A percentile compares a stretch with the other conserved stretches of the same genome.
phyloP scores from a whole-genome alignment of 306 rosid genomes.

The Acacia confusa region DNA sequence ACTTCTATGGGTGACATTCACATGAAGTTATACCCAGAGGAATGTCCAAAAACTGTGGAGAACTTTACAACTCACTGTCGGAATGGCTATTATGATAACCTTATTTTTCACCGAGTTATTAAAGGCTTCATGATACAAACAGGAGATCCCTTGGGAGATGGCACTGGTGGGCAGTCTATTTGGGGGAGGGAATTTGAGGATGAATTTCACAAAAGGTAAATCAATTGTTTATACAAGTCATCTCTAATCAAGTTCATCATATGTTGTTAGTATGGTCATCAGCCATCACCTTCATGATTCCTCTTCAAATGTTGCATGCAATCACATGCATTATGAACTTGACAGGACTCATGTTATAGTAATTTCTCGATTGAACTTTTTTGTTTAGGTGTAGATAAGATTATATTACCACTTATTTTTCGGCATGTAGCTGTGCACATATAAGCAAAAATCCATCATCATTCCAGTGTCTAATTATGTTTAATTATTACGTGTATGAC shows the following conservation, averaged over 20 bases:
- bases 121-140: constrained; percentile 98
- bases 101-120: constrained; percentile 92
- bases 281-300: neutral
- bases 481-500: too few species aligned
- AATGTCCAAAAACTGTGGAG: constrained; percentile 98
- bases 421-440: neutral
- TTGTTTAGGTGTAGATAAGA: neutral
- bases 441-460: constrained; percentile 5
- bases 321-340: neutral
- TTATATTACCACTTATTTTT: neutral
- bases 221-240: constrained; percentile 2
- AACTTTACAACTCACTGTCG: constrained; percentile 97
- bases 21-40: constrained; percentile 94
- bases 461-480: neutral
- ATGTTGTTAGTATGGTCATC: neutral
- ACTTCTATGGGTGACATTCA: constrained; percentile 98
- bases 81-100: constrained; percentile 93
- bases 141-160: constrained; percentile 99
- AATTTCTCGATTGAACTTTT: neutral
- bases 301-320: neutral
- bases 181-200: constrained; percentile 99
- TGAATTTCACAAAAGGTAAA: constrained; percentile 95
- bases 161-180: constrained; percentile 97
- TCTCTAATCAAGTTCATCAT: neutral
- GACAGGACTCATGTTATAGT: neutral